Percentiles rank a stretch among this genome's conserved stretches.
Conservation (phyloP, 2,329 filamentous ascomycete species). For the Exophiala calicioides region DNA sequence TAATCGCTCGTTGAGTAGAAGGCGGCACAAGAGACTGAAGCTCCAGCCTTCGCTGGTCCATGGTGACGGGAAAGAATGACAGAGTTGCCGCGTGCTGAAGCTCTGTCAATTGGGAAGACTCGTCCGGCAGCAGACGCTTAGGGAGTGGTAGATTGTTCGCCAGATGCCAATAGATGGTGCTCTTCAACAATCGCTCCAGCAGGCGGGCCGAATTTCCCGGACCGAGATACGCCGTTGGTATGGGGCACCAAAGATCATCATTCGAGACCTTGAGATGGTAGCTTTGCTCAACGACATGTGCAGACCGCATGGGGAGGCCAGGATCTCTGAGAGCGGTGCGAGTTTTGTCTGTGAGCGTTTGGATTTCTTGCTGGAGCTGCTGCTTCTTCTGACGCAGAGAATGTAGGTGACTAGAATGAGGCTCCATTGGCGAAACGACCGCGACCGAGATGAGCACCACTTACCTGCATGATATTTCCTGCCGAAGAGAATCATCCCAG, state of each 20-base stretch:
- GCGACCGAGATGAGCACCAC: background rate
- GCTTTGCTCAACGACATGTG: background rate
- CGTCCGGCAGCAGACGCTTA: conserved; percentile 5
- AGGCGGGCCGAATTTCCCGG: conserved; percentile 8
- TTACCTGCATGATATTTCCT: conserved; percentile 18
- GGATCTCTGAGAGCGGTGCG: background rate
- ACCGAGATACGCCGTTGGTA: conserved; percentile 13
- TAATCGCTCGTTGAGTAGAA: conserved; percentile 17
- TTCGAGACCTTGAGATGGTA: conserved; percentile 9
- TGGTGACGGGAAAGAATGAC: conserved; percentile 2
- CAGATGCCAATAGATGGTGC: conserved; percentile 1
- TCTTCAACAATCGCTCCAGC: conserved; percentile 9
- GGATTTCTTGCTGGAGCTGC: conserved; percentile 8
- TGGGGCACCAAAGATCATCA: background rate
- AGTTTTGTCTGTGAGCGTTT: background rate
- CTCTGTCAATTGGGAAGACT: background rate
- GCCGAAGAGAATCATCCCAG: conserved; percentile 13
- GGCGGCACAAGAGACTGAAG: conserved; percentile 15
- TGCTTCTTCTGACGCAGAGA: conserved; percentile 12
- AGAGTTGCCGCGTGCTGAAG: background rate
- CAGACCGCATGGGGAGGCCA: background rate
- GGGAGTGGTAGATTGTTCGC: conserved; percentile 1
- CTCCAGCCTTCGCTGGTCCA: conserved; percentile 12
- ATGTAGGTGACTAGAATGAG: conserved; percentile 12
- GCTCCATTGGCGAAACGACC: background rate